Evolutionary conservation across 192 early-diverging fungal species (phyloP).

Genomic region (Dispira simplex): DNA sequence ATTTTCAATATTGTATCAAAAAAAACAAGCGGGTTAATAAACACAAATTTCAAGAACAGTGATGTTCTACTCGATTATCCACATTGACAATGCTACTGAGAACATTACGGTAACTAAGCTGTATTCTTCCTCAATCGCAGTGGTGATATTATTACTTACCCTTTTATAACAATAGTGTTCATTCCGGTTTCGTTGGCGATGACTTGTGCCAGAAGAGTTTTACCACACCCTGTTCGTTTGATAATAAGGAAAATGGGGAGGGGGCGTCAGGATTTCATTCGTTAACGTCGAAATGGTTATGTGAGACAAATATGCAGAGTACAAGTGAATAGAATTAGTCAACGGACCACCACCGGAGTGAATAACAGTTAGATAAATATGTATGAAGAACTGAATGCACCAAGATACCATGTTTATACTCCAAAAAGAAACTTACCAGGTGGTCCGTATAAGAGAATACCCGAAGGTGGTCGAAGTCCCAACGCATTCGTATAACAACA

Average conservation of each 20-base stretch:
- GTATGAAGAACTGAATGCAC: not conserved
- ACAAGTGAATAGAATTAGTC: not conserved
- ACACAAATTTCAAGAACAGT: too few relatives aligned
- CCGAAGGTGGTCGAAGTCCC: conserved; percentile 59
- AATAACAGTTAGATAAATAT: not conserved
- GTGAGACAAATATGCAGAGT: not conserved
- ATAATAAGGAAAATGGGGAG: conserved; percentile 4
- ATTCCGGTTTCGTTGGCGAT: conserved; percentile 55
- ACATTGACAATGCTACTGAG: not conserved
- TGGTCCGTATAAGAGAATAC: conserved; percentile 83
- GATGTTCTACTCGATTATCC: not conserved
- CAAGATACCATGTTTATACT: not conserved
- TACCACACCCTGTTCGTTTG: conserved; percentile 61
- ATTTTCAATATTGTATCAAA: not conserved
- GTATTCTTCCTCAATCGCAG: not conserved
- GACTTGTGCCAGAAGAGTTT: conserved; percentile 69
- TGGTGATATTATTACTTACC: conserved; percentile 26
- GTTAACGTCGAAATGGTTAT: not conserved
- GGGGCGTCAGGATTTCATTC: not conserved
- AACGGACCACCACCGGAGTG: not conserved
- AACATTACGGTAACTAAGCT: not conserved
- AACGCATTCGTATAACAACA: conserved; percentile 13
- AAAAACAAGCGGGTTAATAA: too few relatives aligned
- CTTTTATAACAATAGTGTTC: conserved; percentile 75
- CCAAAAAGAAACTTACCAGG: conserved; percentile 34